Percentiles rank a stretch among this genome's conserved stretches.
These are phyloP conservation scores for Lichtheimia hyalospora DNA, from an alignment of 371 early-diverging fungal genomes.

Conservation along the genomic window DNA sequence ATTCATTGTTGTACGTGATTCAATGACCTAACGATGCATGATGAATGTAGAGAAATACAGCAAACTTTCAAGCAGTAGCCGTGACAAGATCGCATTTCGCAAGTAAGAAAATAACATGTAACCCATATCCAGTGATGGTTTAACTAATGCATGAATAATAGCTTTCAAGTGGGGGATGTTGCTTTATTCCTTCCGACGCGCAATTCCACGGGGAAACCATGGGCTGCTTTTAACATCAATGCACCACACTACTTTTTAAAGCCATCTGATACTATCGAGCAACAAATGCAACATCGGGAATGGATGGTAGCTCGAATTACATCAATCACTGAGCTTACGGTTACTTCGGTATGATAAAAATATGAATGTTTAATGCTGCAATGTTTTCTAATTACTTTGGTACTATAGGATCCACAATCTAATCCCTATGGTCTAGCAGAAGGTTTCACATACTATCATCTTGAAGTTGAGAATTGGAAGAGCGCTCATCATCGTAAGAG, in stretches of 20 bases:
- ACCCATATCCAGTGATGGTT: not conserved
- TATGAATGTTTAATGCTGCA: not conserved
- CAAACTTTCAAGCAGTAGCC: slow-evolving; percentile 27
- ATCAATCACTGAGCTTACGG: slow-evolving; percentile 54
- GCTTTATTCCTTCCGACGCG: slow-evolving; percentile 77
- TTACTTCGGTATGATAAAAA: slow-evolving; percentile 10
- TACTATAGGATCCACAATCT: slow-evolving; percentile 28
- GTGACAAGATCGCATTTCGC: slow-evolving; percentile 65
- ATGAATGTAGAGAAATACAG: slow-evolving; percentile 55
- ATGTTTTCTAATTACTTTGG: not conserved
- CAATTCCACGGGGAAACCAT: slow-evolving; percentile 68
- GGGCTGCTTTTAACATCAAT: slow-evolving; percentile 83
- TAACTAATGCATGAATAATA: slow-evolving; percentile 12
- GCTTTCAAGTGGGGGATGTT: slow-evolving; percentile 72
- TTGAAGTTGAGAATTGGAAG: slow-evolving; percentile 59
- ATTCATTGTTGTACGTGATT: too few species aligned
- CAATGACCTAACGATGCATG: not conserved
- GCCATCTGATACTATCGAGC: slow-evolving; percentile 39
- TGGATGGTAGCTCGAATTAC: slow-evolving; percentile 74
- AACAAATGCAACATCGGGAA: slow-evolving; percentile 54
- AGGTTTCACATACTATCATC: slow-evolving; percentile 58
- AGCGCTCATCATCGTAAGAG: slow-evolving; percentile 11
- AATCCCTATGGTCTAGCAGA: slow-evolving; percentile 69
- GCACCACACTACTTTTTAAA: slow-evolving; percentile 76
- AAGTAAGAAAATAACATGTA: slow-evolving; percentile 38